A percentile compares a stretch with the other conserved stretches of the same genome.
phyloP scores from a whole-genome alignment of 495 filamentous ascomycete genomes.

The Cudoniella acicularis region DNA sequence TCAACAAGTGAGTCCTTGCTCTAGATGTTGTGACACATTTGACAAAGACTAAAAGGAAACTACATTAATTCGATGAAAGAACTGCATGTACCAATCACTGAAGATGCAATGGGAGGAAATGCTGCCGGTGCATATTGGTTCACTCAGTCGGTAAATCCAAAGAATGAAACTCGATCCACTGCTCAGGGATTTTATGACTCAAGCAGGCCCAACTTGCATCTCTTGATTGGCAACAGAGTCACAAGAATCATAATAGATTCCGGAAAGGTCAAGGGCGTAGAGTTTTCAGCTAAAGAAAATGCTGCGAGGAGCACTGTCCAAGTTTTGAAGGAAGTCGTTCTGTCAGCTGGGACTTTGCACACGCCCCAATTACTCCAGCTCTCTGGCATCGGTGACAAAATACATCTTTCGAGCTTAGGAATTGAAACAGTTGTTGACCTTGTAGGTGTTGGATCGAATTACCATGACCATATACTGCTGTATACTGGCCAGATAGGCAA shows the following conservation, averaged over 20 bases:
- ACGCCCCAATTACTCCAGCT: constrained; percentile 60
- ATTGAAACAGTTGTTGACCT: constrained; percentile 51
- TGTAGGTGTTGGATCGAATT: constrained; percentile 58
- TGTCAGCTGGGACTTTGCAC: constrained; percentile 58
- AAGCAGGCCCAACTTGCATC: constrained; percentile 1
- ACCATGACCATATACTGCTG: constrained; percentile 55
- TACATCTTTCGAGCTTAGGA: constrained; percentile 39
- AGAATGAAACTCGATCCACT: background rate
- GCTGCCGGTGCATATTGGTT: constrained; percentile 3
- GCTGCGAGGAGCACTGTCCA: background rate
- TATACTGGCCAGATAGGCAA: constrained; percentile 38
- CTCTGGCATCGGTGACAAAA: constrained; percentile 52
- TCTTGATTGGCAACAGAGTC: constrained; percentile 27
- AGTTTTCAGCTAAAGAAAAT: background rate
- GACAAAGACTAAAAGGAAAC: no score
- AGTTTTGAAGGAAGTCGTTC: constrained; percentile 57
- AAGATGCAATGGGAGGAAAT: constrained; percentile 5
- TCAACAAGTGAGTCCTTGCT: background rate
- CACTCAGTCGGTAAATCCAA: background rate
- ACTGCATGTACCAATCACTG: background rate
- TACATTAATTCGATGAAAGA: constrained; percentile 3
- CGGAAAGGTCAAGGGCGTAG: background rate
- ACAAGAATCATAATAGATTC: constrained; percentile 28
- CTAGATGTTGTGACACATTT: no score
- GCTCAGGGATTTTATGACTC: background rate